phyloP scores from a whole-genome alignment of 768 basidiomycete species.

The Termitomyces sp. region DNA sequence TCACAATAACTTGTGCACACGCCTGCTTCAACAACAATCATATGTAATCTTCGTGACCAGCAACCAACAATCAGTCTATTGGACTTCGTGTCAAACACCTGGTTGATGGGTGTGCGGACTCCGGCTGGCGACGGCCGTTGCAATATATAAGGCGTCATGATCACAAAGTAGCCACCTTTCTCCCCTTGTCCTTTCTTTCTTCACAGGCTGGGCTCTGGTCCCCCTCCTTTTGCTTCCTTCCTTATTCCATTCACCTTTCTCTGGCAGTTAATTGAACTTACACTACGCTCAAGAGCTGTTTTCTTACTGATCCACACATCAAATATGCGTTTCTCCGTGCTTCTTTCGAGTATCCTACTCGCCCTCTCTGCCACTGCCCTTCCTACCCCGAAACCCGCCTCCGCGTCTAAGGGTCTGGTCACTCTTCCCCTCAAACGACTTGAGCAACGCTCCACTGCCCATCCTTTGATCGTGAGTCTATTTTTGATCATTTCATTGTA shows the following conservation, averaged over 20 bases:
- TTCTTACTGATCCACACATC: conserved; percentile 16
- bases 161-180: conserved; percentile 7
- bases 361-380: conserved; percentile 40
- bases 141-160: conserved; percentile 14
- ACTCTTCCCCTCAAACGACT: conserved; percentile 46
- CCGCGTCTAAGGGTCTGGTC: conserved; percentile 29
- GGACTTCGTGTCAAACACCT: background rate
- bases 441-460: conserved; percentile 27
- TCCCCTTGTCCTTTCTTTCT: conserved; percentile 21
- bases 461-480: conserved; percentile 37
- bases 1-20: background rate
- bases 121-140: conserved; percentile 14
- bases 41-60: background rate
- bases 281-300: conserved; percentile 23
- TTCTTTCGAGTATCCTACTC: conserved; percentile 52
- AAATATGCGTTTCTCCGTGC: conserved; percentile 56
- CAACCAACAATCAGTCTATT: background rate
- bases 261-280: conserved; percentile 18
- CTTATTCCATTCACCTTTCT: conserved; percentile 18
- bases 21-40: background rate
- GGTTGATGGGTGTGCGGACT: background rate
- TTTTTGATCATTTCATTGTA: background rate
- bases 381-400: conserved; percentile 29
- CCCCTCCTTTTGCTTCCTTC: conserved; percentile 26
- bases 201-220: conserved; percentile 29